These are phyloP conservation scores for Arthroderma sp. DNA, from an alignment of 2,329 filamentous ascomycete genomes.

Conservation along the genomic window DNA sequence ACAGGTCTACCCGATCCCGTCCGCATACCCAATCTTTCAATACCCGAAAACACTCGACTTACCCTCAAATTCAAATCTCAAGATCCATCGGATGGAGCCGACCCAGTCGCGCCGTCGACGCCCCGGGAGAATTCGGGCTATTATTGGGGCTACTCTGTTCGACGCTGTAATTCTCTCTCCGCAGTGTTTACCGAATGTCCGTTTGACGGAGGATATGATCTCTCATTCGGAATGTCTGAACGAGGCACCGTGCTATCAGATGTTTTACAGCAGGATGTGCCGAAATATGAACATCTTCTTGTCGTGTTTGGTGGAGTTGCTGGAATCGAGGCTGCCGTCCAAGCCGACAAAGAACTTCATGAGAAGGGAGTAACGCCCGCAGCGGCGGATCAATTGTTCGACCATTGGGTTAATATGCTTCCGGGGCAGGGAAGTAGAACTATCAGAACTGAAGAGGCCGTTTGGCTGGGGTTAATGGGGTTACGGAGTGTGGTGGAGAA, in stretches of 20 bases:
- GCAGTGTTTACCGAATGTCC: slow-evolving; percentile 64
- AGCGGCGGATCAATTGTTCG: slow-evolving; percentile 59
- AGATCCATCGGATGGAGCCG: slow-evolving; percentile 30
- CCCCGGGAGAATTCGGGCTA: slow-evolving; percentile 66
- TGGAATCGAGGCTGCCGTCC: slow-evolving; percentile 63
- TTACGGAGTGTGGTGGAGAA: slow-evolving; percentile 43
- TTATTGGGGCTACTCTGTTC: slow-evolving; percentile 72
- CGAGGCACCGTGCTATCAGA: slow-evolving; percentile 43
- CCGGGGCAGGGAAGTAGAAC: slow-evolving; percentile 69
- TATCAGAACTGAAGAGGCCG: slow-evolving; percentile 71
- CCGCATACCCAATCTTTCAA: slow-evolving; percentile 40
- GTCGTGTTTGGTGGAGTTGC: slow-evolving; percentile 71
- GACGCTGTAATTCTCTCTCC: slow-evolving; percentile 53
- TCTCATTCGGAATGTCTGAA: slow-evolving; percentile 74
- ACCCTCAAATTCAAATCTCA: slow-evolving; percentile 52
- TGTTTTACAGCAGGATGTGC: slow-evolving; percentile 29
- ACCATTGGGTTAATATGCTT: slow-evolving; percentile 71
- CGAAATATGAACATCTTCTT: slow-evolving; percentile 51
- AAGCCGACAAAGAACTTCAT: slow-evolving; percentile 44
- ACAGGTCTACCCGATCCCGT: slow-evolving; percentile 37
- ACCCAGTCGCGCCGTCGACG: slow-evolving; percentile 52
- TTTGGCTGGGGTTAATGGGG: slow-evolving; percentile 62
- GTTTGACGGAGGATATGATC: slow-evolving; percentile 65
- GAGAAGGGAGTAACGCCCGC: slow-evolving; percentile 50
- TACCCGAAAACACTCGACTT: slow-evolving; percentile 59